A percentile compares a stretch with the other conserved stretches of the same genome.
Conservation (phyloP, 1,284 basidiomycete genomes). For the Amylostereum areolatum region DNA sequence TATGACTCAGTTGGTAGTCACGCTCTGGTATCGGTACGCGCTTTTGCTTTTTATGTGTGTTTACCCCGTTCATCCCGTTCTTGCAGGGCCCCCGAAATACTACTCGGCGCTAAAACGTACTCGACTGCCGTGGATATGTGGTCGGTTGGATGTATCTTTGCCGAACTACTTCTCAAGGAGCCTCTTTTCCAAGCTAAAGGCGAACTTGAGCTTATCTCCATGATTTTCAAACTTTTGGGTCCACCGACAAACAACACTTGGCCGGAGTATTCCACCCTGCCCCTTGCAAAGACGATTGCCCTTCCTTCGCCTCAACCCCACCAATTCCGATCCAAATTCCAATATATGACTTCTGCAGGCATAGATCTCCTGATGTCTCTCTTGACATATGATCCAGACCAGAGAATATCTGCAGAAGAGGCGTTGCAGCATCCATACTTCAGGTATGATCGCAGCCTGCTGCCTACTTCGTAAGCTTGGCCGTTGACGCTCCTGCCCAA, state of each 20-base stretch:
- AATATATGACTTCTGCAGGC: constrained; percentile 76
- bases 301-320: constrained; percentile 73
- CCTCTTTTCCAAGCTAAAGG: constrained; percentile 95
- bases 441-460: constrained; percentile 43
- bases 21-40: constrained; percentile 94
- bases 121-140: constrained; percentile 98
- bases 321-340: constrained; percentile 74
- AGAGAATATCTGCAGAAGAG: constrained; percentile 82
- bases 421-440: constrained; percentile 92
- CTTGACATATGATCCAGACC: constrained; percentile 84
- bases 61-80: constrained; percentile 4
- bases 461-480: not conserved
- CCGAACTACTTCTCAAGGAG: constrained; percentile 89
- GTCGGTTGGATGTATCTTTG: constrained; percentile 99
- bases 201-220: constrained; percentile 87
- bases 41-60: constrained; percentile 11
- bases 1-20: constrained; percentile 96
- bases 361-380: constrained; percentile 81
- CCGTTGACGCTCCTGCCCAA: constrained; percentile 2
- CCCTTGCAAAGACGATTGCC: constrained; percentile 75
- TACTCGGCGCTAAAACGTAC: constrained; percentile 89
- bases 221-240: constrained; percentile 93
- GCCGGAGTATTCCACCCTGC: constrained; percentile 79
- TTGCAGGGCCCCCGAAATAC: constrained; percentile 86
- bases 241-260: constrained; percentile 81